These are phyloP conservation scores for Pleurotus djamor DNA, from an alignment of 768 basidiomycete genomes.

Conservation along the genomic window DNA sequence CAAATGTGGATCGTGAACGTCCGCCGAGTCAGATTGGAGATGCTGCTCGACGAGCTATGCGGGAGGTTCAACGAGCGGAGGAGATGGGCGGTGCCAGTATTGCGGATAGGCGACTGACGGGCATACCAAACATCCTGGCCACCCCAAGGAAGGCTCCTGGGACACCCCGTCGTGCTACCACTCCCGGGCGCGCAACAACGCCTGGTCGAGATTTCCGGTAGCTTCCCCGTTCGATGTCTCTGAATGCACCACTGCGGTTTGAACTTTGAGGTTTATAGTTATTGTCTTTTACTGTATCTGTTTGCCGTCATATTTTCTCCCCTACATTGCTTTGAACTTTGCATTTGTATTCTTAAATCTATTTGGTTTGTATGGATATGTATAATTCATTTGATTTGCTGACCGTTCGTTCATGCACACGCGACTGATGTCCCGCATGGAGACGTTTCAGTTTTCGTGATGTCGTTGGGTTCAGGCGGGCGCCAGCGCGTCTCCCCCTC, in stretches of 20 bases:
- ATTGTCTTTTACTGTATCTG: neutral
- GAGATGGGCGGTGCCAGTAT: conserved; percentile 42
- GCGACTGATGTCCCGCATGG: neutral
- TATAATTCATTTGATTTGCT: neutral
- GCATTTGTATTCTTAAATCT: conserved; percentile 2
- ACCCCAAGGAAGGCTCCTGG: conserved; percentile 67
- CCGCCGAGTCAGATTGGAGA: conserved; percentile 65
- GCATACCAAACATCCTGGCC: conserved; percentile 48
- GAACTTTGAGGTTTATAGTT: no score
- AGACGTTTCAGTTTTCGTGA: neutral
- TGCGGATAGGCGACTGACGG: conserved; percentile 55
- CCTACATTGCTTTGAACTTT: neutral
- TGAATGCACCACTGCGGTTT: no score
- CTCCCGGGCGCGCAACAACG: conserved; percentile 34
- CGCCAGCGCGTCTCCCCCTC: no score
- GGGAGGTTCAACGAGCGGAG: conserved; percentile 67
- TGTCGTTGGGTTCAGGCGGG: neutral
- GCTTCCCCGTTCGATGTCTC: no score
- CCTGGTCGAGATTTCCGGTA: conserved; percentile 1
- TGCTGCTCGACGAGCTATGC: conserved; percentile 64
- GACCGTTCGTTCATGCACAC: neutral
- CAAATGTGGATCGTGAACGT: conserved; percentile 63
- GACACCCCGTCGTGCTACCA: conserved; percentile 59
- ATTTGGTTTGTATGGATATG: neutral
- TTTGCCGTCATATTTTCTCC: neutral